A percentile compares a stretch with the other conserved stretches of the same genome.
These are phyloP conservation scores for Quercus tomentella DNA, from an alignment of 331 rosid genomes.

Conservation along the genomic window DNA sequence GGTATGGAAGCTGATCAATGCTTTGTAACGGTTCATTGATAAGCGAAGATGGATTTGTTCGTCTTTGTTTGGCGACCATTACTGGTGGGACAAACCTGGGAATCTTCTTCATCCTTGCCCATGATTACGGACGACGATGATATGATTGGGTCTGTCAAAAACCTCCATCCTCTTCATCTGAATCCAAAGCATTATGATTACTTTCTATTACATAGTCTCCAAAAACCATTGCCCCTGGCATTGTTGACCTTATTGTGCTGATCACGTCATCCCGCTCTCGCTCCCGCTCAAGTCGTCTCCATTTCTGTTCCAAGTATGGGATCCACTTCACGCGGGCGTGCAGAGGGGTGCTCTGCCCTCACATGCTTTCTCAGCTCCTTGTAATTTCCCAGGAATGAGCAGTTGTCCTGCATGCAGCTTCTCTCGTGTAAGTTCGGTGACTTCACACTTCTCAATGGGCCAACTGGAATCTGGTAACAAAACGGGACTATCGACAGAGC, in stretches of 20 bases:
- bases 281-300: conserved; percentile 93
- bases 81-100: no score
- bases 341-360: conserved; percentile 73
- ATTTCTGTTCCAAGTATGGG: conserved; percentile 82
- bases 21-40: no score
- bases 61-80: no score
- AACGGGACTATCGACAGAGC: conserved; percentile 26
- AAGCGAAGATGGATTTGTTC: no score
- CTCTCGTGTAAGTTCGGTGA: conserved; percentile 64
- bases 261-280: conserved; percentile 90
- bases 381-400: conserved; percentile 80
- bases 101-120: no score
- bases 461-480: conserved; percentile 34
- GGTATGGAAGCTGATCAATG: no score
- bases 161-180: conserved; percentile 73
- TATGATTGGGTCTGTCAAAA: no score
- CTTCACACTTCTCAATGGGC: conserved; percentile 41
- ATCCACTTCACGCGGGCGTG: conserved; percentile 82
- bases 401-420: conserved; percentile 88
- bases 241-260: conserved; percentile 83
- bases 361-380: conserved; percentile 90
- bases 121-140: no score
- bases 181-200: conserved; percentile 45
- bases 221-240: conserved; percentile 86
- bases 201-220: conserved; percentile 96